Evolutionary conservation across 1,284 basidiomycete genomes (phyloP), one percentile per base, ranked within the genome.

Genomic region (Moniliophthora roreri): DNA sequence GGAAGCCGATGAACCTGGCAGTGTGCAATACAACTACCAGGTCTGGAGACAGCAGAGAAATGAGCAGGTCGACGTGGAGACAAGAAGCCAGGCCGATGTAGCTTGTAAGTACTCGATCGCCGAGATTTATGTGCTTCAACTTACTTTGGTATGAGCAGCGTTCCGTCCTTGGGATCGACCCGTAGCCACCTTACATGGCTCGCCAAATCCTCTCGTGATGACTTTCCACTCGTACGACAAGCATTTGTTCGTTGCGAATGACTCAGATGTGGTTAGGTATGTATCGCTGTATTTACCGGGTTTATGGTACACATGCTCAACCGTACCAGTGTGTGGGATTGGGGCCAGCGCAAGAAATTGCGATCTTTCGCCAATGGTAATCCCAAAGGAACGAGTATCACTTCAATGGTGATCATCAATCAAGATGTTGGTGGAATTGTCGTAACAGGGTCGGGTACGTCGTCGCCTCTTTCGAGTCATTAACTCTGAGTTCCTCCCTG

Each of bases 1-100:
- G 16, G 96, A 99, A 68, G 86, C 86, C 3, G 95, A 98, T 65
- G 97, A 99, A 69, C 94, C 95, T 15, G 96, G 96, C 2, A 95
- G 92, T 58, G 75, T 91, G 44, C 87, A 91, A 62, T 98, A 96
- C 67, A 98, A 98, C 65, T 91, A 96, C 63, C 94, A 98, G 66
- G 85, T 95, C 2, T 99, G 96, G 96, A 80, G 95, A 60, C 89
- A 96, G 63, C 82, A 91, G 60, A 84, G 95, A 51, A 98, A 98
- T 65, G 95, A 97, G 63, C 80, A 84, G 50, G 81, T 95, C 50
- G 76, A 83, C 20, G 67, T 79, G n/a, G 88, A 93, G 64, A 90
- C 89, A 1, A 75, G 79, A 53, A 70, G 80, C 42, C 89, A 94
- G 61, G 84, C 84, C 21, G 74, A 82, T 28, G 70, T 81, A 47